phyloP scores from a whole-genome alignment of 140 eudicot genomes.

The Oenanthe javanica region DNA sequence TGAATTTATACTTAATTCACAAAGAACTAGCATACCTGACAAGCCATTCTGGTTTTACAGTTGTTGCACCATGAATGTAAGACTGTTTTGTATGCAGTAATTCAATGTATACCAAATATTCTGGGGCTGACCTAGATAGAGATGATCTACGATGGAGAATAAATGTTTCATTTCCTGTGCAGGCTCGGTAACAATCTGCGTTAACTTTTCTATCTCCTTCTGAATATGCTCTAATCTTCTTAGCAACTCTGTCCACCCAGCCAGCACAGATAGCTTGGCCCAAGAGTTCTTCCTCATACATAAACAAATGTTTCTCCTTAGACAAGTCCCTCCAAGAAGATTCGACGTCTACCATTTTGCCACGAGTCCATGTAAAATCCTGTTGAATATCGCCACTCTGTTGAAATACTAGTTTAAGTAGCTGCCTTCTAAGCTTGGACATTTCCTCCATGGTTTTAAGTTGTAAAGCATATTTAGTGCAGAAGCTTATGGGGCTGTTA shows the following conservation, averaged over 20 bases:
- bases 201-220: slow-evolving; percentile 45
- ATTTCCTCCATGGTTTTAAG: slow-evolving; percentile 87
- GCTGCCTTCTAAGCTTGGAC: slow-evolving; percentile 84
- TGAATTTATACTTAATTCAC: slow-evolving; percentile 18
- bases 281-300: slow-evolving; percentile 68
- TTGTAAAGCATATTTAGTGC: slow-evolving; percentile 47
- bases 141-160: slow-evolving; percentile 73
- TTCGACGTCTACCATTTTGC: slow-evolving; percentile 59
- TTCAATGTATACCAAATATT: slow-evolving; percentile 70
- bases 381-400: slow-evolving; percentile 31
- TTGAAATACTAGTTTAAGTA: slow-evolving; percentile 59
- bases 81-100: slow-evolving; percentile 53
- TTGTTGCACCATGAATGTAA: slow-evolving; percentile 74
- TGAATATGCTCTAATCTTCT: slow-evolving; percentile 35
- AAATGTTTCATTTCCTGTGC: slow-evolving; percentile 43
- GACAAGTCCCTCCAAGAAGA: slow-evolving; percentile 51
- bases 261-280: slow-evolving; percentile 95
- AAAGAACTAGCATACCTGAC: slow-evolving; percentile 41
- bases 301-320: slow-evolving; percentile 41
- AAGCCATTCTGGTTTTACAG: slow-evolving; percentile 77
- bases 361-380: slow-evolving; percentile 52
- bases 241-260: slow-evolving; percentile 89
- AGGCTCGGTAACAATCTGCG: slow-evolving; percentile 64
- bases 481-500: slow-evolving; percentile 39
- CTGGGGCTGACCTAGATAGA: slow-evolving; percentile 52